Percentiles rank a stretch among this genome's conserved stretches.
Evolutionary conservation across 1,284 basidiomycete species (phyloP).

Genomic region (Trametes sp.): DNA sequence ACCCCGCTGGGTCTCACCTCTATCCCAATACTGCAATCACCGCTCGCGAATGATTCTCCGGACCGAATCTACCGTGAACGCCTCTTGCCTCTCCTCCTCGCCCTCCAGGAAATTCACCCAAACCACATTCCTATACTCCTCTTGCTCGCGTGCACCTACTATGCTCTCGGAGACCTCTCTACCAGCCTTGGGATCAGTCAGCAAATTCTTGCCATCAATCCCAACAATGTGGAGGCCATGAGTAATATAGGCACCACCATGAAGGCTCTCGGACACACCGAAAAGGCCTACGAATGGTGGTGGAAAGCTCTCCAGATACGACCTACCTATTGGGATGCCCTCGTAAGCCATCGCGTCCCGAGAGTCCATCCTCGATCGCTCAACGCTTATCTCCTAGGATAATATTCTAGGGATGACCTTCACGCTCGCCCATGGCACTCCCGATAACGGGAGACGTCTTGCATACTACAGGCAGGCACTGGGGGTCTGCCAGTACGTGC

Average conservation of each 20-base stretch:
- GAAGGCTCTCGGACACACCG: constrained; percentile 43
- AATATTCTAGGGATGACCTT: constrained; percentile 38
- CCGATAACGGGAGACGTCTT: constrained; percentile 18
- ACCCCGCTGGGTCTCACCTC: constrained; percentile 32
- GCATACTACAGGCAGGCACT: constrained; percentile 35
- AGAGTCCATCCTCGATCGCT: not conserved
- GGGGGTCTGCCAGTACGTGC: constrained; percentile 35
- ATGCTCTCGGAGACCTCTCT: constrained; percentile 37
- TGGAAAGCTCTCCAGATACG: constrained; percentile 38
- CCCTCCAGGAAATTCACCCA: constrained; percentile 33
- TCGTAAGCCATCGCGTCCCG: constrained; percentile 24
- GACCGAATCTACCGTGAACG: constrained; percentile 33
- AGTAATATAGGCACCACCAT: constrained; percentile 60
- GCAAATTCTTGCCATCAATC: constrained; percentile 37
- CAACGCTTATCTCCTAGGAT: constrained; percentile 28
- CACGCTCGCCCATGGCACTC: constrained; percentile 28
- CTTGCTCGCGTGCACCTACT: constrained; percentile 39
- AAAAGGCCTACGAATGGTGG: constrained; percentile 41
- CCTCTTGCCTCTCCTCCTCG: constrained; percentile 37
- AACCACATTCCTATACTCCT: constrained; percentile 37
- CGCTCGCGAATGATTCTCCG: constrained; percentile 8
- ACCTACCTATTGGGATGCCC: constrained; percentile 40
- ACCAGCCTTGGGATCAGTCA: constrained; percentile 32
- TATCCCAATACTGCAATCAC: constrained; percentile 24
- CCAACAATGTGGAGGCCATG: constrained; percentile 50